Base-by-base conservation (phyloP, 192 early-diverging fungal genomes). In the Pilobolus umbonatus region DNA sequence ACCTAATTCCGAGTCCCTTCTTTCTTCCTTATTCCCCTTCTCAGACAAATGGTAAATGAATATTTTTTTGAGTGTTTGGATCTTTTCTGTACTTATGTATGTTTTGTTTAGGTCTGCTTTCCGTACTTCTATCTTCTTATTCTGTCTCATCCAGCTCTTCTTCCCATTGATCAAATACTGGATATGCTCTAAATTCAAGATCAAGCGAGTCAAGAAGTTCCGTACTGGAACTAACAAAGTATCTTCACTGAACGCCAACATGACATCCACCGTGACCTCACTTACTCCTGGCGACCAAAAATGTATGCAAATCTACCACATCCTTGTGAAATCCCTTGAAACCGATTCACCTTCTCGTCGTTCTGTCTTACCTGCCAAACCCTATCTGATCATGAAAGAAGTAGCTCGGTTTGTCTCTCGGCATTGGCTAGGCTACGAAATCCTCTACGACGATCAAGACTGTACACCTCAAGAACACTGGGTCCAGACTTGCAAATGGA, bases 401-500 rank as follows among this genome's bases (percentile, higher is more conserved):
- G 26, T 55, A 9, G 17, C 38, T 25, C 54, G 66, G 11, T 57
- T 68, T 39, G n/a, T 48, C 17, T 9, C 39, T 44, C 59, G 66
- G 19, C 66, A 53, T 48, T 31, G 10, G 21, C 29, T 62, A 4
- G 60, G 60, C 12, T 49, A 62, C 21, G 66, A 68, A 32, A 61
- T 68, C 3, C 26, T 60, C 5, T 68, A 68, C 45, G 59, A 46
- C 30, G 52, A 61, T 22, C 45, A 56, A 17, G 35, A 57, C 32
- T n/a, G 42, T 44, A 35, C 31, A 10, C 43, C 34, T 8, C 50
- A 61, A 17, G 32, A 62, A 17, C 54, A 66, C 28, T 66, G 62
- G 69, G 39, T 43, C 0, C 62, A 43, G n/a, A 59, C 59, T 0
- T 56, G 53, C 14, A 61, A 55, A 39, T 72, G 70, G 70, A 62